These are phyloP conservation scores for Tricholoma saponaceum DNA, from an alignment of 768 basidiomycete genomes.

Conservation along the genomic window DNA sequence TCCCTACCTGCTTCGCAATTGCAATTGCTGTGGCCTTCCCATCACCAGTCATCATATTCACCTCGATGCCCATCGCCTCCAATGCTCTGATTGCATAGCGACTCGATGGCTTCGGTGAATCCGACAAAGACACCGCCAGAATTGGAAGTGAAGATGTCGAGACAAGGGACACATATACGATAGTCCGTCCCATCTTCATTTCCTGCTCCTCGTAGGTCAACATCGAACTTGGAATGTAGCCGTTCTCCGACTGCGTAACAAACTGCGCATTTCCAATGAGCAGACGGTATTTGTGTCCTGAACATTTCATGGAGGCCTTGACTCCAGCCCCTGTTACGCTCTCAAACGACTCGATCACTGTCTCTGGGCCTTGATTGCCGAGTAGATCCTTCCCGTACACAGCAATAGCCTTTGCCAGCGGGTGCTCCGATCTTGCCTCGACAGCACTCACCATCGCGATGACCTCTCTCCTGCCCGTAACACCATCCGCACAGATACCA, in stretches of 20 bases:
- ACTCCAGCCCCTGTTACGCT: slow-evolving; percentile 89
- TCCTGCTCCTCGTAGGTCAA: slow-evolving; percentile 67
- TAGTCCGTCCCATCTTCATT: slow-evolving; percentile 68
- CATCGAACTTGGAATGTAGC: slow-evolving; percentile 56
- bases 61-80: slow-evolving; percentile 86
- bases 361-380: slow-evolving; percentile 41
- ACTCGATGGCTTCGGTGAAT: slow-evolving; percentile 84
- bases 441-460: slow-evolving; percentile 82
- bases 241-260: slow-evolving; percentile 49
- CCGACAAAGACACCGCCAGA: slow-evolving; percentile 81
- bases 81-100: slow-evolving; percentile 77
- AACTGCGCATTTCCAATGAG: slow-evolving; percentile 78
- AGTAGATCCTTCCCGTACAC: slow-evolving; percentile 70
- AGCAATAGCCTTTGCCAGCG: slow-evolving; percentile 91
- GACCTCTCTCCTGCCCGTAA: slow-evolving; percentile 54
- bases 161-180: slow-evolving; percentile 80
- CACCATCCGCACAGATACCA: slow-evolving; percentile 56
- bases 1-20: slow-evolving; percentile 88
- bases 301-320: slow-evolving; percentile 57
- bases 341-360: slow-evolving; percentile 71
- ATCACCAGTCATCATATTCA: slow-evolving; percentile 94
- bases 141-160: slow-evolving; percentile 52
- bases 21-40: slow-evolving; percentile 81
- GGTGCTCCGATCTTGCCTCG: slow-evolving; percentile 93
- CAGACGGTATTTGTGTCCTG: slow-evolving; percentile 50